Base-by-base conservation (phyloP, 768 basidiomycete species). In the Suillus subalutaceus region DNA sequence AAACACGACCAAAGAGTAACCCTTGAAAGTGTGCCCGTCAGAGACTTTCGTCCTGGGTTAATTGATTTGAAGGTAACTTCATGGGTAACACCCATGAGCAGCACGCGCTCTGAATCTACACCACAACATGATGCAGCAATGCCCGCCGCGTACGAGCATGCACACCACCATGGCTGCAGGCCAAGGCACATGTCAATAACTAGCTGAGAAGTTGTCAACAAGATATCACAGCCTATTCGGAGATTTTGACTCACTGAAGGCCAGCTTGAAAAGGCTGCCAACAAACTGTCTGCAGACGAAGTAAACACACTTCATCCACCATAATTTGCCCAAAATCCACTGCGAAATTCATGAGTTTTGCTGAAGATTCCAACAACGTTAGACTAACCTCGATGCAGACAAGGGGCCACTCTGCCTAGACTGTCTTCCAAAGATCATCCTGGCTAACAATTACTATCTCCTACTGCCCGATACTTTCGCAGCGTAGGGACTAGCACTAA, bases 41-140 rank as follows among this genome's bases (percentile, higher is more conserved):
- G 9, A 79, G 75, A 41, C 76, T 78, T 71, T 67, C 70, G 78
- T 30, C 75, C 79, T 79, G 74, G 76, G 79, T 66, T 79, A 79
- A 71, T 79, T 78, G 26, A 78, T 78, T 79, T 78, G 67, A 44
- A 41, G 37, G 65, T 65, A 70, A 73, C 66, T 69, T 43, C 59
- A 60, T 60, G 41, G 59, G 59, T 8, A 26, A 30, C 12, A 56
- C 59, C 59, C 59, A 60, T 60, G 59, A 30, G 10, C 58, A 41
- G 6, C 59, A 60, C 59, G 59, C 18, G 26, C 41, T 20, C 18
- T 6, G 12, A 37, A 37, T 43, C 59, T 30, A 32, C 59, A 43
- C 41, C 59, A 43, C 23, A 41, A 10, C 16, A 20, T 43, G 59
- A 60, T 32, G 41, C 26, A 41, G 26, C 23, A 43, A 43, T 43